Evolutionary conservation across 345 rosid genomes (phyloP), one percentile per base, ranked within the genome.

Genomic region (Acer campestre): DNA sequence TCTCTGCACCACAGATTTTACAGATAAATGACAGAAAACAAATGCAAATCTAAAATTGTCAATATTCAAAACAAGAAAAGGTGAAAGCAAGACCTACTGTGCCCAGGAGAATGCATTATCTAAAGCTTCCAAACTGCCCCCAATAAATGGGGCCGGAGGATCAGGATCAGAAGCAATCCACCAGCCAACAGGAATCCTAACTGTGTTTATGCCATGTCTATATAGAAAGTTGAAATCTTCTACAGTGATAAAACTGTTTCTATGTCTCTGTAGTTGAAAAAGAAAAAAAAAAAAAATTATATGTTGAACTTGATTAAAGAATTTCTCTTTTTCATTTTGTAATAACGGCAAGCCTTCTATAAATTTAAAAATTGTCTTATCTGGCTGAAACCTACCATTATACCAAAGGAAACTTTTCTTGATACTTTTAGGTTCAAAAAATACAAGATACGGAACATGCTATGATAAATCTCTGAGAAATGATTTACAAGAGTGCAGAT

Each of bases 121-220:
- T 48, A 92, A 84, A 80, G 92, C 91, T 79, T 87, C 89, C 81
- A 92, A 79, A 48, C 86, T 75, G 55, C 94, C 97, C 40, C 87
- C 94, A 22, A 90, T 70, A 65, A 84, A 92, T 35, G 97, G 94
- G 38, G 85, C 79, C 11, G 97, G 97, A 85, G 97, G 97, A 78
- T 85, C 70, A 31, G 91, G 89, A 84, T 92, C 97, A 71, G 66
- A 89, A 76, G 90, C 92, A 85, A 90, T 86, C 97, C 97, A 92
- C 97, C 97, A 92, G 75, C 94, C 94, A 70, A 92, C 86, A 25
- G 97, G 97, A 55, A 92, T 90, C 79, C 97, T 86, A 76, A 90
- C 91, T 2, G 92, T 76, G 75, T 92, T 92, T 80, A 92, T 85
- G 75, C 94, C 91, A 55, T 86, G 90, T 80, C 84, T 82, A 73